Percentiles rank a stretch among this genome's conserved stretches.
Conservation (phyloP, 306 rosid species). For the Dalbergia oliveri region DNA sequence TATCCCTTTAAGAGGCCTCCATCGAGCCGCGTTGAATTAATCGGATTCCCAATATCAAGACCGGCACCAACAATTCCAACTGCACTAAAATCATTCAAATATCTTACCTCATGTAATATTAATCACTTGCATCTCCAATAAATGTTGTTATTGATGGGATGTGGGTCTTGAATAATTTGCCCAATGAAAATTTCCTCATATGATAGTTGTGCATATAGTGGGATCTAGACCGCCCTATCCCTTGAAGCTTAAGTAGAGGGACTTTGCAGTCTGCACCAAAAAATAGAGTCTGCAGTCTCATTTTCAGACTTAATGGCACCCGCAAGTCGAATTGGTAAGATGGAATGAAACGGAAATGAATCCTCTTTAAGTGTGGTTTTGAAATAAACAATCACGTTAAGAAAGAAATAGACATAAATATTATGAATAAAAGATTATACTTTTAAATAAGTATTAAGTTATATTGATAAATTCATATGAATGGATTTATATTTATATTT, state of each 20-base stretch:
- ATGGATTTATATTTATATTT: background rate
- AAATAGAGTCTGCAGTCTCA: background rate
- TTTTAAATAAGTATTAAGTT: background rate
- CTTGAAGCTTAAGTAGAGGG: background rate
- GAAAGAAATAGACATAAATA: background rate
- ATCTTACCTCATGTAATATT: no score
- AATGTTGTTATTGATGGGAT: background rate
- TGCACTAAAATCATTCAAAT: no score
- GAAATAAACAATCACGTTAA: background rate
- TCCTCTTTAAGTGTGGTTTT: background rate
- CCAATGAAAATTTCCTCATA: background rate
- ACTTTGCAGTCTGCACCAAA: background rate
- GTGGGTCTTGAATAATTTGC: background rate
- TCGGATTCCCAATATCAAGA: no score
- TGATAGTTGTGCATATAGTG: background rate
- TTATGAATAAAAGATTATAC: background rate
- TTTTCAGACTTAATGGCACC: background rate
- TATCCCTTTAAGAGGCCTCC: no score
- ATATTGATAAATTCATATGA: background rate
- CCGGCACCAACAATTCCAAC: no score
- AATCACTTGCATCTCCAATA: no score
- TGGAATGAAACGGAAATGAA: background rate
- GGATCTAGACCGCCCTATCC: background rate
- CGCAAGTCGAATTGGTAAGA: background rate
- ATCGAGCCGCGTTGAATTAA: no score